Evolutionary conservation across 495 filamentous ascomycete genomes (phyloP).

Genomic region (Penicillium egyptiacum): DNA sequence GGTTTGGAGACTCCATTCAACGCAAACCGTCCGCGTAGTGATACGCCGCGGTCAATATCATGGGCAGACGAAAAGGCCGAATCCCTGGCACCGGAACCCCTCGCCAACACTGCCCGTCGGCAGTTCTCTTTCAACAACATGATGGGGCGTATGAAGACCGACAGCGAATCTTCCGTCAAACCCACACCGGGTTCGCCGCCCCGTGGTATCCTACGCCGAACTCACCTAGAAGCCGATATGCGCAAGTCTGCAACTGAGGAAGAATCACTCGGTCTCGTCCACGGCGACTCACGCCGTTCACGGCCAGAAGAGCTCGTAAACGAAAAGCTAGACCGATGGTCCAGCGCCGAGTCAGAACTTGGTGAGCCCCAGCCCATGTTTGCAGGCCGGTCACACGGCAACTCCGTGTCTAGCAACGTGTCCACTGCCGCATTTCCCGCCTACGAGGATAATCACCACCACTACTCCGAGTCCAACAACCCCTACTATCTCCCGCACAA

Average conservation of each 20-base stretch:
- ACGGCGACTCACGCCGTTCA: conserved; percentile 56
- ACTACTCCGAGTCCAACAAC: conserved; percentile 21
- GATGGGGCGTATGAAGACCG: conserved; percentile 53
- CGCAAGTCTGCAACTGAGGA: conserved; percentile 73
- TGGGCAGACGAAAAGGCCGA: conserved; percentile 33
- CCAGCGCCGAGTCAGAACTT: conserved; percentile 29
- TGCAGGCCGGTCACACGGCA: conserved; percentile 23
- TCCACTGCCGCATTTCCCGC: conserved; percentile 37
- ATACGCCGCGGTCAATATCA: conserved; percentile 37
- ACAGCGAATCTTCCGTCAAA: conserved; percentile 34
- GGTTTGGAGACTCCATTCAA: conserved; percentile 23
- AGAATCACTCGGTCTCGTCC: conserved; percentile 82
- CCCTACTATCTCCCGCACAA: conserved; percentile 26
- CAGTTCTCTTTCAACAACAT: conserved; percentile 93
- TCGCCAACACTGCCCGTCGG: conserved; percentile 49
- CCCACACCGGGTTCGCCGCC: conserved; percentile 28
- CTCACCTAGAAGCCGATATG: conserved; percentile 35
- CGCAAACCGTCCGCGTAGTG: conserved; percentile 28
- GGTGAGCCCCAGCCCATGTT: conserved; percentile 25
- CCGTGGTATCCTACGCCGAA: conserved; percentile 46
- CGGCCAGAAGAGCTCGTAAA: conserved; percentile 26
- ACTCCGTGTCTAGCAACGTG: conserved; percentile 31
- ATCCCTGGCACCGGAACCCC: conserved; percentile 25
- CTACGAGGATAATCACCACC: conserved; percentile 35
- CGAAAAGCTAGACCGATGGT: conserved; percentile 37